These are phyloP conservation scores for Aspergillus clavatus DNA, from an alignment of 2,329 filamentous ascomycete genomes.

Conservation along the genomic window DNA sequence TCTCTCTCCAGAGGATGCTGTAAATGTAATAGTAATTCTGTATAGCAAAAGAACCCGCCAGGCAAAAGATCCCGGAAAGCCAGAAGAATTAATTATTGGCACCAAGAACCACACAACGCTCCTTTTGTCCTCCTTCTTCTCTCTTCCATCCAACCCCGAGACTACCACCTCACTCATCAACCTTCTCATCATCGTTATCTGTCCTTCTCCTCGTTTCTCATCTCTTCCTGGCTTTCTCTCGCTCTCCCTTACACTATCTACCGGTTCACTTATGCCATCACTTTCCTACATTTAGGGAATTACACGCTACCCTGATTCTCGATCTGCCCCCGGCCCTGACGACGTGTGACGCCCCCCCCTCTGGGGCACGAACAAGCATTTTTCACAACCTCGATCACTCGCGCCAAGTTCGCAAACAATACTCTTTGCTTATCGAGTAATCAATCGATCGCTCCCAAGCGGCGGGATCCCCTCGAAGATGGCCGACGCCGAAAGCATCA, in stretches of 20 bases:
- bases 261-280: slow-evolving; percentile 9
- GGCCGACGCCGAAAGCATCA: slow-evolving; percentile 31
- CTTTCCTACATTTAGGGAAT: background rate
- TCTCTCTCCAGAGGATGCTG: background rate
- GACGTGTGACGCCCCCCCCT: background rate
- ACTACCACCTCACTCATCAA: background rate
- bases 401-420: background rate
- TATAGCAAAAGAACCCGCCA: background rate
- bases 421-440: background rate
- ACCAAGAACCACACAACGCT: background rate
- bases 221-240: background rate
- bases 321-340: background rate
- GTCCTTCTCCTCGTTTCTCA: background rate
- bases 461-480: slow-evolving; percentile 16
- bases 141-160: slow-evolving; percentile 1
- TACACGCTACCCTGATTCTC: background rate
- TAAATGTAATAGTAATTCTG: background rate
- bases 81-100: background rate
- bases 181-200: background rate
- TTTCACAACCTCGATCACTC: too few relatives aligned
- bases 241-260: background rate
- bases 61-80: background rate
- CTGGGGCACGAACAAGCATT: background rate
- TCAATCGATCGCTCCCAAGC: too few relatives aligned
- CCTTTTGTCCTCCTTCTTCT: slow-evolving; percentile 4